Base-by-base conservation (phyloP, 768 basidiomycete species). In the Agrocybe pediades region DNA sequence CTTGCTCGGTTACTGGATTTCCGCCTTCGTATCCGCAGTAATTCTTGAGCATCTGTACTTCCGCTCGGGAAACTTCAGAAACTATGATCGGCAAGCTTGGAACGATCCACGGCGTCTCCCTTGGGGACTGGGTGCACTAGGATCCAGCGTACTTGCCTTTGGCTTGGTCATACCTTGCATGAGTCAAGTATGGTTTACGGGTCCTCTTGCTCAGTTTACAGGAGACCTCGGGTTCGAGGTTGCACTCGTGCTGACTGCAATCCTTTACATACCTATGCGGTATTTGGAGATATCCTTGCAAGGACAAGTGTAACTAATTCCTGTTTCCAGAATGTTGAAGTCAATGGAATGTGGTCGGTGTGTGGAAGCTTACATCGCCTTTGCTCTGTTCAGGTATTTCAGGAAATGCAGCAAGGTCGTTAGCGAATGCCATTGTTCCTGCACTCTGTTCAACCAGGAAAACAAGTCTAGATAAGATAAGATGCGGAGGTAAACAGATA, bases 141-240 rank as follows among this genome's bases (percentile, higher is more conserved):
- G 68, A 0, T 82, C 90, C 2, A 74, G 71, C 5, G 40, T 81
- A 0, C 65, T 79, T 41, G 78, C 84, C 2, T 84, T 87, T 50
- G 83, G 72, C 9, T 72, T 90, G 7, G 70, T 87, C 11, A 71
- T 92, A 9, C 84, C 88, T 2, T 79, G 77, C 54, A 92, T 93
- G 83, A 70, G 82, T 56, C 89, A 93, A 67, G 82, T 82, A 27
- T 93, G 88, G 89, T 93, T 82, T 62, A 74, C 76, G 1, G 91
- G 91, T 1, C 89, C 90, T 2, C 85, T 92, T 43, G 91, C 85
- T 7, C 65, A 71, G 59, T 74, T 57, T 16, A 78, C 88, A 13
- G 91, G 91, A 0, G 91, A 94, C 68, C 84, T 94, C 51, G 91
- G 89, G n/a, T 90, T 93, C 56, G 89, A 92, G 68, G 67, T 89